Percentiles rank a stretch among this genome's conserved stretches.
Evolutionary conservation across 73 alveolate species (phyloP).

Genomic region (Tetrahymena malaccensis): DNA sequence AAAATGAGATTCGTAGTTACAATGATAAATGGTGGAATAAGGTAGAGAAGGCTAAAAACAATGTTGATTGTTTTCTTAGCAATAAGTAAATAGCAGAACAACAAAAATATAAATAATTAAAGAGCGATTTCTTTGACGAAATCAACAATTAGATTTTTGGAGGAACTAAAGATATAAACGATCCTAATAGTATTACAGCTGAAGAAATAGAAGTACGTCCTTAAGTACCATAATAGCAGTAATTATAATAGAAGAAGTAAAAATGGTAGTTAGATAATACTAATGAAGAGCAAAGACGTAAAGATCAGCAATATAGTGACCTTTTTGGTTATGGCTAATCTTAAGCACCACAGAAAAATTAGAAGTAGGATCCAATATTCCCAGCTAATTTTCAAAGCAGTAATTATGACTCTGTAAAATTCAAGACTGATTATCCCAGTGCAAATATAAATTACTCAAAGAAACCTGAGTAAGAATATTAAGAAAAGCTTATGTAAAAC

Average conservation of each 20-base stretch:
- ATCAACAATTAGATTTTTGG: background rate
- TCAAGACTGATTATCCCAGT: background rate
- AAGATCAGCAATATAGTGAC: background rate
- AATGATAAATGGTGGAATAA: background rate
- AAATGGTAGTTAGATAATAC: background rate
- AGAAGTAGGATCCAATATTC: background rate
- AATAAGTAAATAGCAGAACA: background rate
- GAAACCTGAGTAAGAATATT: background rate
- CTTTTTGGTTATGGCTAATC: background rate
- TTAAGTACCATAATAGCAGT: background rate
- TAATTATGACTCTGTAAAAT: background rate
- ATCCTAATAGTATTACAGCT: background rate
- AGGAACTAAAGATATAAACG: background rate
- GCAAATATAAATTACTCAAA: background rate
- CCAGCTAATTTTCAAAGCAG: background rate
- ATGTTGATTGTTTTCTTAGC: background rate
- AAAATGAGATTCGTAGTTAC: background rate
- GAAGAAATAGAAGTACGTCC: background rate
- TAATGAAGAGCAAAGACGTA: background rate
- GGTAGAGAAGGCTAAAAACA: background rate
- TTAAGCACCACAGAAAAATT: background rate
- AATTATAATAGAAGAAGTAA: background rate
- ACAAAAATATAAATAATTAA: background rate
- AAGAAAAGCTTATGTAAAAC: too few relatives aligned
- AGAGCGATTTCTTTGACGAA: background rate